These are phyloP conservation scores for Besnoitia besnoiti DNA, from an alignment of 169 alveolate species.

Conservation along the genomic window DNA sequence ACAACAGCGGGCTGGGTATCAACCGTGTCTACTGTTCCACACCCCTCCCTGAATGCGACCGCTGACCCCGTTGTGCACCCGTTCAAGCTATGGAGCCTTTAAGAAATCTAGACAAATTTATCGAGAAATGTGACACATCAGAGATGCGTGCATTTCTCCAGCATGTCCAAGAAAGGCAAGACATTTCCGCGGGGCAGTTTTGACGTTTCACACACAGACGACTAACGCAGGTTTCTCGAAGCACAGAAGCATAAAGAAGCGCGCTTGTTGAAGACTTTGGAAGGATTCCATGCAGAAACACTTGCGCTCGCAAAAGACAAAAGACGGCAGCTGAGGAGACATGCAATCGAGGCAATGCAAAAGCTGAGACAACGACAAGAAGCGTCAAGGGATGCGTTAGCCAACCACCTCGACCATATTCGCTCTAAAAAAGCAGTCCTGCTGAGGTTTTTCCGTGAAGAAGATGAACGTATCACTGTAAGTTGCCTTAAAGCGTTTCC, in stretches of 20 bases:
- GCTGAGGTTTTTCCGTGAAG: not conserved
- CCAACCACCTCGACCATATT: not conserved
- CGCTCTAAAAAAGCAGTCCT: not conserved
- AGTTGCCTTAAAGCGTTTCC: not conserved
- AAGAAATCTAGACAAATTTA: not conserved
- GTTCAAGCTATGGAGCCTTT: slow-evolving; percentile 10
- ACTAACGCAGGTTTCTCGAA: not conserved
- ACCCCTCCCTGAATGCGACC: too few relatives aligned
- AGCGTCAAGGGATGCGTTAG: not conserved
- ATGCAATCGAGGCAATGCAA: not conserved
- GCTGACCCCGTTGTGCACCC: too few relatives aligned
- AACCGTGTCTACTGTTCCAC: too few relatives aligned
- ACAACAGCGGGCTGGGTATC: too few relatives aligned
- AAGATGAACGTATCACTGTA: not conserved
- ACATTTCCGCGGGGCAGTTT: not conserved
- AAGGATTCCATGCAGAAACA: not conserved
- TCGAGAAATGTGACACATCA: slow-evolving; percentile 21
- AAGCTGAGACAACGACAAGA: not conserved
- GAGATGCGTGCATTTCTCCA: slow-evolving; percentile 34
- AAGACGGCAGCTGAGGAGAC: not conserved
- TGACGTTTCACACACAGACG: too few relatives aligned
- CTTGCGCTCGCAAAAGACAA: not conserved
- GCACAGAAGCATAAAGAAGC: slow-evolving; percentile 25
- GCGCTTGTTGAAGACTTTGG: not conserved
- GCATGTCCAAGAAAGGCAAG: not conserved